Base-by-base conservation (phyloP, 108 stramenopile genomes). In the Cylindrotheca closterium region DNA sequence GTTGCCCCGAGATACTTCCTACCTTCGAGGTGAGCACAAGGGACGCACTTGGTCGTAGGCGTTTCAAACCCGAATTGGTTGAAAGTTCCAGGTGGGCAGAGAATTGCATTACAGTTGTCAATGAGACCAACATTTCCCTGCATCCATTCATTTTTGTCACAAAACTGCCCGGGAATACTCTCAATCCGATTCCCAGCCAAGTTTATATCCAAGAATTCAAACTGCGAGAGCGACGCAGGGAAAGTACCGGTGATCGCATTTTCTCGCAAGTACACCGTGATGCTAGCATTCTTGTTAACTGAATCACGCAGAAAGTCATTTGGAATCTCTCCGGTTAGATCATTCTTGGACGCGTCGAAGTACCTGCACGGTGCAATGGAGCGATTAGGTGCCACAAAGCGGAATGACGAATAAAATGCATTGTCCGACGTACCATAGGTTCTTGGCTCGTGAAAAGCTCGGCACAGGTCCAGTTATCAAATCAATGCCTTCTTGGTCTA, bases 251-350 rank as follows among this genome's bases (percentile, higher is more conserved):
- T 80, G 50, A 87, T 57, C 27, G 67, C 25, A 29, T 87, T 87
- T 51, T 88, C 67, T 10, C 52, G 32, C 29, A 87, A 47, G 18
- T 71, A 70, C 17, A 87, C 52, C 8, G 74, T 78, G 8, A 87
- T 69, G 0, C 51, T 34, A 15, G 74, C 67, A 29, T 61, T 71
- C 0, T 32, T 47, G 12, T 58, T 46, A 3, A 23, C 57, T 22
- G 61, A 63, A 32, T 64, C 63, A n/a, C 47, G 54, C 68, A 88
- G 37, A 60, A 88, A 88, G 51, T 80, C 55, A 30, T 55, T 54
- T n/a, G 87, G 87, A 56, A 88, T 82, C 0, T 73, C 52, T 53
- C 87, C 87, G 8, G 83, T 85, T 65, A 88, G 66, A 24, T 76
- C 59, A 51, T 83, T 85, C 37, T 73, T 69, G 25, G 79, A 82